Evolutionary conservation across 2,329 filamentous ascomycete genomes (phyloP).

Genomic region (Penicillium italicum): DNA sequence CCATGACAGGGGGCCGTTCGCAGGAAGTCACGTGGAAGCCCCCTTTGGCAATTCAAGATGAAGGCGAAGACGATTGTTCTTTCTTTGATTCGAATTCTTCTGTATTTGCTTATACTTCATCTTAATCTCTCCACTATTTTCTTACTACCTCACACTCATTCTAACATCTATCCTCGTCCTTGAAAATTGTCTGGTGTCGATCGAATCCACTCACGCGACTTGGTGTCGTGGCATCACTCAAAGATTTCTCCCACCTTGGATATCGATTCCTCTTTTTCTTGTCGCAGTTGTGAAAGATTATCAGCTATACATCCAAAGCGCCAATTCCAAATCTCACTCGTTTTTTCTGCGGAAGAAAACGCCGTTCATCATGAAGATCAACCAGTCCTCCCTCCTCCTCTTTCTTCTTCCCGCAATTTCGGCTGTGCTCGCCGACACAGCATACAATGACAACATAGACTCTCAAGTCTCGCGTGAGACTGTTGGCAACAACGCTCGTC

Average conservation of each 20-base stretch:
- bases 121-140: background rate
- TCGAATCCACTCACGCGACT: background rate
- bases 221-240: constrained; percentile 1
- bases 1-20: constrained; percentile 1
- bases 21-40: constrained; percentile 4
- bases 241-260: constrained; percentile 4
- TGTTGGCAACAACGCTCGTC: constrained; percentile 11
- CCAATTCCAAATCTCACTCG: background rate
- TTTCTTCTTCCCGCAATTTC: constrained; percentile 37
- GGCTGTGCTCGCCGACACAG: constrained; percentile 22
- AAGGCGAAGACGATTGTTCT: background rate
- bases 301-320: background rate
- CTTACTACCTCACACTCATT: background rate
- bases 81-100: background rate
- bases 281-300: background rate
- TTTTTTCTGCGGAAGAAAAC: constrained; percentile 9
- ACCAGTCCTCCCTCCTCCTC: constrained; percentile 31
- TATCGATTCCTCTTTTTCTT: background rate
- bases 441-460: constrained; percentile 17
- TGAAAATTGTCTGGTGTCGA: background rate
- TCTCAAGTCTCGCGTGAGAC: constrained; percentile 11
- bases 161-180: background rate
- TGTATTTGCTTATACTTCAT: background rate
- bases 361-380: constrained; percentile 33
- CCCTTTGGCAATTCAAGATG: background rate